These are phyloP conservation scores for Diaporthe velutina DNA, from an alignment of 2,329 filamentous ascomycete species.

Conservation along the genomic window DNA sequence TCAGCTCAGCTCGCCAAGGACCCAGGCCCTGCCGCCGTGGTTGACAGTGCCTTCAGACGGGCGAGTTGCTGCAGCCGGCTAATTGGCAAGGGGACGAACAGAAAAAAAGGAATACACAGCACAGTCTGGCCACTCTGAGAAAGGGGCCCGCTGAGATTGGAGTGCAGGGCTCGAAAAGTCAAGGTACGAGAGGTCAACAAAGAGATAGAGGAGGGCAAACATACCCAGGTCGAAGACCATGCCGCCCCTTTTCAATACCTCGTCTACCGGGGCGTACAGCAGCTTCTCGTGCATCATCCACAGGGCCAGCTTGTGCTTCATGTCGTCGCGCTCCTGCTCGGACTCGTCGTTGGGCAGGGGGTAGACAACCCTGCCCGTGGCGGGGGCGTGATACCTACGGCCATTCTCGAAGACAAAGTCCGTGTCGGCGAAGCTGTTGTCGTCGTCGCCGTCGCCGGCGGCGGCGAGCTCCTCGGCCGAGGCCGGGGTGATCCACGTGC, in stretches of 20 bases:
- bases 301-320: conserved; percentile 54
- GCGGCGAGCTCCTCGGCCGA: conserved; percentile 24
- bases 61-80: background rate
- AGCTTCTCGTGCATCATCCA: conserved; percentile 52
- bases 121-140: background rate
- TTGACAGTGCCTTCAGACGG: background rate
- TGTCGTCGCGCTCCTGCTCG: conserved; percentile 56
- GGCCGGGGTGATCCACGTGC: conserved; percentile 36
- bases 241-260: conserved; percentile 52
- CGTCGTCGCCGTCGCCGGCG: conserved; percentile 41
- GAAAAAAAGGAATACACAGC: background rate
- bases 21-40: background rate
- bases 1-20: conserved; percentile 32
- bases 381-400: conserved; percentile 53
- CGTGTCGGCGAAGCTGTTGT: conserved; percentile 45
- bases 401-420: conserved; percentile 50
- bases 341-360: conserved; percentile 56
- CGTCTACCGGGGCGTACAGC: conserved; percentile 60
- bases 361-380: conserved; percentile 47
- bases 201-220: conserved; percentile 41
- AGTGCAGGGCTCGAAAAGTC: background rate
- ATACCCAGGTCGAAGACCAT: conserved; percentile 62
- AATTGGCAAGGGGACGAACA: background rate
- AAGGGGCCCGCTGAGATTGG: background rate
- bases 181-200: too few relatives aligned